Percentiles rank a stretch among this genome's conserved stretches.
Conservation (phyloP, 2,329 filamentous ascomycete genomes). For the Xylaria arbuscula region DNA sequence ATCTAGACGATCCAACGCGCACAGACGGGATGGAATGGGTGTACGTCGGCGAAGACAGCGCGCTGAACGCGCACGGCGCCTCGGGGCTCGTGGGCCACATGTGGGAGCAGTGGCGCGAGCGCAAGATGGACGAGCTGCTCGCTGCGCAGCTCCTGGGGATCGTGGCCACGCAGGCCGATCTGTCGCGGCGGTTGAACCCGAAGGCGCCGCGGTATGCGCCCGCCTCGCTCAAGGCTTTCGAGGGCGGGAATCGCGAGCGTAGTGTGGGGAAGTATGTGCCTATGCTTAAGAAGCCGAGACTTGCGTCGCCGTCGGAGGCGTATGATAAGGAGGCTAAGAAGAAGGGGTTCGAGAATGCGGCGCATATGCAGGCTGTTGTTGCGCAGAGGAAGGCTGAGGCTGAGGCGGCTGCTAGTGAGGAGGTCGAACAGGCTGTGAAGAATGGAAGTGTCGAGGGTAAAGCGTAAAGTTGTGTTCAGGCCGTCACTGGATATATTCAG, state of each 20-base stretch:
- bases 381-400: slow-evolving; percentile 41
- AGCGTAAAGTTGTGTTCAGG: slow-evolving; percentile 31
- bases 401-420: slow-evolving; percentile 42
- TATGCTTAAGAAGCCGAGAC: slow-evolving; percentile 62
- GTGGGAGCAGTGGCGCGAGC: slow-evolving; percentile 85
- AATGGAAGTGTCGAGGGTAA: slow-evolving; percentile 48
- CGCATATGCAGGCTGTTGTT: slow-evolving; percentile 55
- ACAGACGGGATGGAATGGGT: slow-evolving; percentile 79
- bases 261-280: slow-evolving; percentile 66
- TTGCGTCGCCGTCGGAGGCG: slow-evolving; percentile 64
- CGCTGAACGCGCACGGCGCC: slow-evolving; percentile 70
- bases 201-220: slow-evolving; percentile 35
- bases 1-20: slow-evolving; percentile 48
- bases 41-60: slow-evolving; percentile 75
- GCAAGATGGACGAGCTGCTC: slow-evolving; percentile 91
- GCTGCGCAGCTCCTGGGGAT: slow-evolving; percentile 78
- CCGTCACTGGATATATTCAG: not conserved
- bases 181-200: slow-evolving; percentile 37
- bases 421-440: slow-evolving; percentile 15
- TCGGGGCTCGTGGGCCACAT: slow-evolving; percentile 77
- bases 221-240: slow-evolving; percentile 58
- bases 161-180: slow-evolving; percentile 55
- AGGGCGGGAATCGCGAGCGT: slow-evolving; percentile 65
- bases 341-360: slow-evolving; percentile 66
- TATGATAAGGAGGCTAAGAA: slow-evolving; percentile 72